Percentiles rank a stretch among this genome's conserved stretches.
Conservation (phyloP, 176 grass and related monocot species). For the Luzula sylvatica region DNA sequence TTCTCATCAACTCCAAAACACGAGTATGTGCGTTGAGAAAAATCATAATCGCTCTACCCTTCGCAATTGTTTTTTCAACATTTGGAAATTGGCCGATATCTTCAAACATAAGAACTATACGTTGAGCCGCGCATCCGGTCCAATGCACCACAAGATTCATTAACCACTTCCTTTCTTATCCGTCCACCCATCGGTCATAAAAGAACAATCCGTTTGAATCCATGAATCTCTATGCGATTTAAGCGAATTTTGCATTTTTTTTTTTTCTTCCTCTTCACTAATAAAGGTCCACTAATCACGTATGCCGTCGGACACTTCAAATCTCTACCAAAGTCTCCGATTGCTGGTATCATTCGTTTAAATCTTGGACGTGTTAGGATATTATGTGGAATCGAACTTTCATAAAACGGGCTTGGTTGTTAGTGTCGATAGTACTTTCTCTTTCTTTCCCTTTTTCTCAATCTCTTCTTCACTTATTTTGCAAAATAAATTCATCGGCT, state of each 20-base stretch:
- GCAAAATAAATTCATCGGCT: background rate
- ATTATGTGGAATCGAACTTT: background rate
- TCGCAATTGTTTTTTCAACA: too few relatives aligned
- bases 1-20: too few relatives aligned
- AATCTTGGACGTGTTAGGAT: background rate
- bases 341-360: background rate
- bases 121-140: too few relatives aligned
- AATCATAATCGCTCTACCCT: too few relatives aligned
- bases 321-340: background rate
- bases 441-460: background rate
- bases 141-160: conserved; percentile 18
- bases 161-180: conserved; percentile 4
- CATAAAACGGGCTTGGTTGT: background rate
- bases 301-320: background rate
- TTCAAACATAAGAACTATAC: too few relatives aligned
- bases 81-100: too few relatives aligned
- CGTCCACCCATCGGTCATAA: conserved; percentile 12
- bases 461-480: background rate
- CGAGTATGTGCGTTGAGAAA: too few relatives aligned
- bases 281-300: background rate
- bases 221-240: conserved; percentile 2
- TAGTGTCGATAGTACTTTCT: background rate
- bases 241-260: background rate
- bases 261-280: background rate
- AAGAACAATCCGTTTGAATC: too few relatives aligned